Conservation (phyloP, 495 filamentous ascomycete species). For the Parathielavia appendiculata region DNA sequence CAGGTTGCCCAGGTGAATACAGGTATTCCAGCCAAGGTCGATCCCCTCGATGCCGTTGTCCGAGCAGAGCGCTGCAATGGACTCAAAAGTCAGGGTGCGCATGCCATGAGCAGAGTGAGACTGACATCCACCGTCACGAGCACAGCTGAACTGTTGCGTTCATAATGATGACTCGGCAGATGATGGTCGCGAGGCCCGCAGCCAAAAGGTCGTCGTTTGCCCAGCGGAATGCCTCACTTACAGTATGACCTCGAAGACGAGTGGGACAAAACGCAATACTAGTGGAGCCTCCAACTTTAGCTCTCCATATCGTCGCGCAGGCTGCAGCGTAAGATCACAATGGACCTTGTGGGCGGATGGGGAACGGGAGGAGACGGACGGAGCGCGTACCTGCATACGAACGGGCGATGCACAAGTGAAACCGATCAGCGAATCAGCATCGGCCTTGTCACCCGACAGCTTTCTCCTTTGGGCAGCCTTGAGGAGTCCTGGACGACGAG, state of each 20-base stretch:
- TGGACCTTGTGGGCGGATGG: slow-evolving; percentile 7
- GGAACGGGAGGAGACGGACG: slow-evolving; percentile 15
- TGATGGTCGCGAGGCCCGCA: no score
- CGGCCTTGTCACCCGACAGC: slow-evolving; percentile 10
- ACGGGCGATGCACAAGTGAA: background rate
- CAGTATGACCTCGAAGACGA: no score
- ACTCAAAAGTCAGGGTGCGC: background rate
- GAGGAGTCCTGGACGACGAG: slow-evolving; percentile 1
- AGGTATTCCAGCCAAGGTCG: slow-evolving; percentile 1
- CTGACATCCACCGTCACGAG: background rate
- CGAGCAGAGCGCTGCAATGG: background rate
- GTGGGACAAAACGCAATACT: no score
- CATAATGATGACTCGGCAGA: no score
- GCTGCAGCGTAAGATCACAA: background rate
- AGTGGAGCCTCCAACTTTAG: no score
- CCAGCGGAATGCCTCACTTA: no score
- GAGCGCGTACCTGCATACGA: slow-evolving; percentile 15
- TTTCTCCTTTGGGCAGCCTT: slow-evolving; percentile 15
- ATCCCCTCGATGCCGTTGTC: background rate
- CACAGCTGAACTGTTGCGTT: no score
- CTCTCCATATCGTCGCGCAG: no score
- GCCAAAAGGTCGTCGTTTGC: no score
- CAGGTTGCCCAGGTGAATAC: background rate
- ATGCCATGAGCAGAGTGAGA: background rate
- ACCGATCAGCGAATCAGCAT: slow-evolving; percentile 12